Conservation (phyloP, 1,284 basidiomycete genomes). For the Anthracocystis panici-leucophaei region DNA sequence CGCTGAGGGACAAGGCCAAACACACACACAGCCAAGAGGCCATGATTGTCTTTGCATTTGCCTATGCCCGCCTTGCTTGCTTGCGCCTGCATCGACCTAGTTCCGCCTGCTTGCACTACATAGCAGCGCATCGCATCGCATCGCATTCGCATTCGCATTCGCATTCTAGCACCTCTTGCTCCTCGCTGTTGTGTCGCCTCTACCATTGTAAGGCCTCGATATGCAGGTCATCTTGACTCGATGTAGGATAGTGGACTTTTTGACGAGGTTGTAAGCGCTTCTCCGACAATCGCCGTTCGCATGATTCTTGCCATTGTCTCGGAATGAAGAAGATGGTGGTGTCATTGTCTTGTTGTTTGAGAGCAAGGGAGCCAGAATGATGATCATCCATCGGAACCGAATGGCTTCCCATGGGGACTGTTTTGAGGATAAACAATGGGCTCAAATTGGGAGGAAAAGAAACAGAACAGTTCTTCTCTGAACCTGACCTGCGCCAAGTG, state of each 20-base stretch:
- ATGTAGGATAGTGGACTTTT: slow-evolving; percentile 17
- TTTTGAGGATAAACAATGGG: slow-evolving; percentile 1
- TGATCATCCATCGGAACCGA: background rate
- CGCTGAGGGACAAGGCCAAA: background rate
- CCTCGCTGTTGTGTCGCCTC: background rate
- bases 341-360: background rate
- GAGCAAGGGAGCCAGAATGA: background rate
- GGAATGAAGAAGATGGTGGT: background rate
- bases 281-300: slow-evolving; percentile 3
- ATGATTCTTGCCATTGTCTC: background rate
- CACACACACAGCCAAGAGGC: background rate
- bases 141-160: slow-evolving; percentile 8
- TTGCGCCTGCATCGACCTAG: background rate
- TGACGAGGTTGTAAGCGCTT: background rate
- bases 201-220: too few relatives aligned
- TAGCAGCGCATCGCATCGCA: slow-evolving; percentile 29
- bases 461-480: too few relatives aligned
- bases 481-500: too few relatives aligned
- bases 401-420: background rate
- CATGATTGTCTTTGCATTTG: background rate
- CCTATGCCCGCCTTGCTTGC: background rate
- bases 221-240: background rate
- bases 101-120: slow-evolving; percentile 13
- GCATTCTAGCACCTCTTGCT: slow-evolving; percentile 3
- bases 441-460: too few relatives aligned